Evolutionary conservation across 805 yeast species (phyloP), one percentile per base, ranked within the genome.

Genomic region (Sporopachydermia lactativora): DNA sequence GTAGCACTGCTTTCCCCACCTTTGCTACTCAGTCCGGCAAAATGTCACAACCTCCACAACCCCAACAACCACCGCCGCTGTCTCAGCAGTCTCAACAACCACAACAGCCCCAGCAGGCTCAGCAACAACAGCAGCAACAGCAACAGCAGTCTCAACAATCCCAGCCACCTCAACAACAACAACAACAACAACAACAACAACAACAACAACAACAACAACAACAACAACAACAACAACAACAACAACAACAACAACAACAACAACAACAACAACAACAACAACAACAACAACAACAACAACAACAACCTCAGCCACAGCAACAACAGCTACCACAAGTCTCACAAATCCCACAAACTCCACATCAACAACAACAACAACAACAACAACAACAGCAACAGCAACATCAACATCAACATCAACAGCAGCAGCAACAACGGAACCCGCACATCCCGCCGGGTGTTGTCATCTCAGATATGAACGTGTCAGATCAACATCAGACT

Each of bases 401-500:
- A 18, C 39, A 11, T 14, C 5, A n/a, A 15, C 8, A 17, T 13
- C 41, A 6, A 31, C 37, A 17, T 3, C 28, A 11, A 4, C 38
- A 28, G 15, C 39, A 19, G 31, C 36, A 13, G 3, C 42, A 19
- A 37, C 41, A 4, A 31, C 14, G 4, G 4, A 18, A n/a, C 38
- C 31, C 8, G 19, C 24, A 37, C 17, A 38, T 24, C 17, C 35
- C 37, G 24, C 17, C 34, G 17, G 35, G 19, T 19, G 38, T 31
- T 16, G 35, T 19, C 14, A 15, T 24, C n/a, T 24, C 31, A n/a
- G 31, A 24, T n/a, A n/a, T 24, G 13, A 24, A 24, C n/a, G 31
- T 24, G 8, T 24, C 31, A 8, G 31, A 24, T 24, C 31, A 24
- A 8, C 70, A 73, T 49, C 77, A 76, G 53, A 57, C 77, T 19